Evolutionary conservation across 352 stramenopile genomes (phyloP).

Genomic region (Globisporangium abappressorium): DNA sequence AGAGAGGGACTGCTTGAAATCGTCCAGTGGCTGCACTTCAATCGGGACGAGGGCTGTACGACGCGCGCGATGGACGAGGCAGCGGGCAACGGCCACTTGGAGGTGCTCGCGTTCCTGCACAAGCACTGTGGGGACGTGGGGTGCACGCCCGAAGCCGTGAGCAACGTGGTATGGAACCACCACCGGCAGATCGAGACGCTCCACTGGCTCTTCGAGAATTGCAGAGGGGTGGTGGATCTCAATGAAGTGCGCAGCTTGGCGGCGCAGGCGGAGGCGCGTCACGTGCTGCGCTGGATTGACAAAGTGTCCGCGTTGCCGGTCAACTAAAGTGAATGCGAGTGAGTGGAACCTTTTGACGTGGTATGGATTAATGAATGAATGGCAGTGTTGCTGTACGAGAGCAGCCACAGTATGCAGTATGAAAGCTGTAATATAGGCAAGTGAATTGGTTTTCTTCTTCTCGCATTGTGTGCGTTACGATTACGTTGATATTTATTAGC

Average conservation of each 20-base stretch:
- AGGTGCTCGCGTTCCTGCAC: constrained; percentile 9
- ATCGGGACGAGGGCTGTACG: constrained; percentile 13
- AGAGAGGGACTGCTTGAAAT: constrained; percentile 5
- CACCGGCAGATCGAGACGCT: constrained; percentile 19
- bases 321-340: background rate
- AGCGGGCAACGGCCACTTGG: constrained; percentile 10
- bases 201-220: constrained; percentile 16
- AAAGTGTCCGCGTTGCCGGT: background rate
- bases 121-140: constrained; percentile 2
- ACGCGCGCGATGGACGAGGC: constrained; percentile 9
- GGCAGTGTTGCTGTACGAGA: background rate
- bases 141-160: constrained; percentile 9
- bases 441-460: background rate
- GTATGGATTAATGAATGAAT: background rate
- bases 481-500: constrained; percentile 10
- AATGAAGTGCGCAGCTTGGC: background rate
- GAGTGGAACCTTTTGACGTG: background rate
- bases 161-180: constrained; percentile 10
- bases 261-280: background rate
- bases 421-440: background rate
- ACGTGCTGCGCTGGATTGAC: constrained; percentile 12
- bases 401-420: background rate
- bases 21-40: constrained; percentile 12
- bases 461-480: background rate
- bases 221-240: background rate